Evolutionary conservation across 129 eudicot species (phyloP).

Genomic region (Gnaphalium uliginosum): DNA sequence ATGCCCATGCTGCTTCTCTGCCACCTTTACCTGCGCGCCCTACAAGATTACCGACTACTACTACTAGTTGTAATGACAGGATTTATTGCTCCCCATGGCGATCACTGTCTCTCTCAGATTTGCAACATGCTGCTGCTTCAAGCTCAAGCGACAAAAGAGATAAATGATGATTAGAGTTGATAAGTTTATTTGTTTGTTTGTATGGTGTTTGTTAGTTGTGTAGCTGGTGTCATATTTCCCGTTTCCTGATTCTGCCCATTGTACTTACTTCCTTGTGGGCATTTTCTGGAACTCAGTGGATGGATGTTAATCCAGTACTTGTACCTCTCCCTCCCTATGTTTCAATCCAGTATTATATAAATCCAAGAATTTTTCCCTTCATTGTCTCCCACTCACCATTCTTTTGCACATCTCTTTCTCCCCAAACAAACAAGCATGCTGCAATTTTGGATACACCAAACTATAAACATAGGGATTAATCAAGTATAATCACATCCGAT

Average conservation of each 20-base stretch:
- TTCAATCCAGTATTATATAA: conserved; percentile 16
- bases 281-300: conserved; percentile 36
- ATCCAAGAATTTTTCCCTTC: conserved; percentile 21
- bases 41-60: conserved; percentile 31
- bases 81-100: conserved; percentile 57
- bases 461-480: not conserved
- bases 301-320: conserved; percentile 17
- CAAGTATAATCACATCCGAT: not conserved
- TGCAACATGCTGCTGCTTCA: conserved; percentile 49
- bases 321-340: conserved; percentile 28
- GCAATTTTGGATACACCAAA: not conserved
- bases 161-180: conserved; percentile 21
- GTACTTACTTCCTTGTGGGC: conserved; percentile 41
- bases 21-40: conserved; percentile 64
- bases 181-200: conserved; percentile 19
- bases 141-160: conserved; percentile 30
- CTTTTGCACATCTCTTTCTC: not conserved
- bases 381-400: not conserved
- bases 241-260: conserved; percentile 38
- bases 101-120: conserved; percentile 78
- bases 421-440: not conserved
- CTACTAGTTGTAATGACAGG: conserved; percentile 24
- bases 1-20: conserved; percentile 18
- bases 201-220: conserved; percentile 29
- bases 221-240: conserved; percentile 33